Percentiles rank a stretch among this genome's conserved stretches.
Evolutionary conservation across 2,329 filamentous ascomycete genomes (phyloP).

Genomic region (Cladosporium colombiae): DNA sequence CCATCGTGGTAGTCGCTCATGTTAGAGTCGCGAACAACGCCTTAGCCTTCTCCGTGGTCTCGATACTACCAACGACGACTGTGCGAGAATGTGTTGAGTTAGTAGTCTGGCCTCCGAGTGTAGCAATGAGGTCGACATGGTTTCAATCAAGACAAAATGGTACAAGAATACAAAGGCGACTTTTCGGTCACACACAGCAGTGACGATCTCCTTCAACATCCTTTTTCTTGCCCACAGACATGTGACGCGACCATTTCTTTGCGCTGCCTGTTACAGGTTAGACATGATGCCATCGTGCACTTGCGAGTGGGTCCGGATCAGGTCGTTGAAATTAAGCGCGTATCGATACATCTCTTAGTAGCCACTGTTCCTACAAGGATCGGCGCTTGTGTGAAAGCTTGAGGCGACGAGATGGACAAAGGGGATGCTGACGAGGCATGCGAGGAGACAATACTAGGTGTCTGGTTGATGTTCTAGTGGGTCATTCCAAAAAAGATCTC

Average conservation of each 20-base stretch:
- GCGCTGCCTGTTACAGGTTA: background rate
- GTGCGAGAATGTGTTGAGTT: background rate
- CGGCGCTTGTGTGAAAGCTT: background rate
- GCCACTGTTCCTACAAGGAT: background rate
- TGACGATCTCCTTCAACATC: background rate
- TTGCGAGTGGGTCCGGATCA: background rate
- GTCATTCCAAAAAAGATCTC: too few species aligned
- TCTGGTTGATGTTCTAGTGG: background rate
- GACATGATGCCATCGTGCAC: background rate
- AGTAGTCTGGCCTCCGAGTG: background rate
- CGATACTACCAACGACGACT: background rate
- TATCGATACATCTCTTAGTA: background rate
- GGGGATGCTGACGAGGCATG: background rate
- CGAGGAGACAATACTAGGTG: background rate
- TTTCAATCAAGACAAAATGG: background rate
- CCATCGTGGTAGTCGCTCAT: background rate
- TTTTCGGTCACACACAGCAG: background rate
- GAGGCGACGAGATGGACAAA: background rate
- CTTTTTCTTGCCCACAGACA: background rate
- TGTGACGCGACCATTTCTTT: background rate
- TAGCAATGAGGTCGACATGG: background rate
- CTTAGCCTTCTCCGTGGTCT: background rate
- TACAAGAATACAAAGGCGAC: background rate
- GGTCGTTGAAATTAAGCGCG: background rate
- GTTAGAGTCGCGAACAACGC: background rate